phyloP scores from a whole-genome alignment of 179 eudicot genomes.

The Nepenthes alata region DNA sequence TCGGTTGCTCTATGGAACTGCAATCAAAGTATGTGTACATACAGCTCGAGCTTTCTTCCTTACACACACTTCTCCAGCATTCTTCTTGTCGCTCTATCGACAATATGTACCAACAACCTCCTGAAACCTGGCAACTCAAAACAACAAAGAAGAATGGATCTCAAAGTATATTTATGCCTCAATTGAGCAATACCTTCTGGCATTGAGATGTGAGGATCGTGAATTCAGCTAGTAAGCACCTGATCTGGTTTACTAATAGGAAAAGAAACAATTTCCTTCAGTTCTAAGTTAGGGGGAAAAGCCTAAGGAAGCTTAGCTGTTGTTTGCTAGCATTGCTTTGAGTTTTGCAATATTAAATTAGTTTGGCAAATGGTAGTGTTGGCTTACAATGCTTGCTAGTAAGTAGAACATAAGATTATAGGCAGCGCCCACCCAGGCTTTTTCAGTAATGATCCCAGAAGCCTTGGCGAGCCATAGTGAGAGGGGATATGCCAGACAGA shows the following conservation, averaged over 20 bases:
- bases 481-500: constrained; percentile 38
- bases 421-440: constrained; percentile 74
- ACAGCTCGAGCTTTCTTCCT: constrained; percentile 24
- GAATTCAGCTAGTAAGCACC: no score
- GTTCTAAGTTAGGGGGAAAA: neutral
- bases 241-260: no score
- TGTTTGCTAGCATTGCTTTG: no score
- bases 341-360: no score
- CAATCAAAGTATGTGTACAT: constrained; percentile 40
- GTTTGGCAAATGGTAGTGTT: neutral
- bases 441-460: constrained; percentile 55
- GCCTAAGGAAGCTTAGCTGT: no score
- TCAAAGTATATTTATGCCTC: no score
- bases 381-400: constrained; percentile 65
- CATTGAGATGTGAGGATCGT: no score
- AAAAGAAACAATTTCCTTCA: no score
- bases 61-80: constrained; percentile 52
- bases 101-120: constrained; percentile 66
- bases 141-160: neutral
- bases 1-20: constrained; percentile 10
- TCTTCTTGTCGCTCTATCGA: constrained; percentile 57
- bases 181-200: neutral
- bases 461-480: constrained; percentile 52
- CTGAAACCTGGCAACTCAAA: constrained; percentile 31
- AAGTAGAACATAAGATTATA: constrained; percentile 62